A percentile compares a stretch with the other conserved stretches of the same genome.
These are phyloP conservation scores for Ophiostoma sp. DNA, from an alignment of 2,329 filamentous ascomycete genomes.

Conservation along the genomic window DNA sequence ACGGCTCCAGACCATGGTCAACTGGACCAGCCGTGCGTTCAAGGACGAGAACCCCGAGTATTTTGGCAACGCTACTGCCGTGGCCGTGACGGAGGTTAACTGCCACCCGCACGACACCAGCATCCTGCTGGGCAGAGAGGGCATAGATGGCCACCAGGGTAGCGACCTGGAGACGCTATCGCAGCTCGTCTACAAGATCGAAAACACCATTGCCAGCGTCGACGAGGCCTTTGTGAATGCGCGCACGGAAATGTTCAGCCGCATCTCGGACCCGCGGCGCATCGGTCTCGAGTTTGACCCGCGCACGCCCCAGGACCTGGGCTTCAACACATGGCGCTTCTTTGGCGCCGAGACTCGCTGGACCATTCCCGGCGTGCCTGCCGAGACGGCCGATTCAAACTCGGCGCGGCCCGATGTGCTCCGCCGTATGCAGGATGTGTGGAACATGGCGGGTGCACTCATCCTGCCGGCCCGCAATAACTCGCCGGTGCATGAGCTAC, in stretches of 20 bases:
- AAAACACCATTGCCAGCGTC: conserved; percentile 34
- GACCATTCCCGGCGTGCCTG: conserved; percentile 30
- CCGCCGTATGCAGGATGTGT: conserved; percentile 32
- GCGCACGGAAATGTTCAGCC: conserved; percentile 37
- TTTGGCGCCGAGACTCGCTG: conserved; percentile 42
- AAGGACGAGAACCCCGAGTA: conserved; percentile 33
- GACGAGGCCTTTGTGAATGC: conserved; percentile 40
- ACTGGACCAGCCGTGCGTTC: conserved; percentile 39
- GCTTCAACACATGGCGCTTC: conserved; percentile 44
- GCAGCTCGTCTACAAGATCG: conserved; percentile 32
- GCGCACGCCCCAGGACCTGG: conserved; percentile 37
- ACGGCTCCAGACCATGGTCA: conserved; percentile 40
- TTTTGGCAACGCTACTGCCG: conserved; percentile 42
- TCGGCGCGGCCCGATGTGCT: conserved; percentile 31
- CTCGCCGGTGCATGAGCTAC: conserved; percentile 31
- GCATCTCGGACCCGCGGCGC: conserved; percentile 38
- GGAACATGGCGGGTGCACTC: conserved; percentile 34
- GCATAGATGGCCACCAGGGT: not conserved
- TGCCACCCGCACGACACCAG: conserved; percentile 7
- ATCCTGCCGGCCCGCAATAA: conserved; percentile 33
- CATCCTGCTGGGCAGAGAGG: not conserved
- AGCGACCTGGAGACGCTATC: conserved; percentile 29
- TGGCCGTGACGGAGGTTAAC: conserved; percentile 34
- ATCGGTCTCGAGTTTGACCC: conserved; percentile 41
- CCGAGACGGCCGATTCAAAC: not conserved